Conservation (phyloP, 371 early-diverging fungal species). For the Agmasoma carcini region DNA sequence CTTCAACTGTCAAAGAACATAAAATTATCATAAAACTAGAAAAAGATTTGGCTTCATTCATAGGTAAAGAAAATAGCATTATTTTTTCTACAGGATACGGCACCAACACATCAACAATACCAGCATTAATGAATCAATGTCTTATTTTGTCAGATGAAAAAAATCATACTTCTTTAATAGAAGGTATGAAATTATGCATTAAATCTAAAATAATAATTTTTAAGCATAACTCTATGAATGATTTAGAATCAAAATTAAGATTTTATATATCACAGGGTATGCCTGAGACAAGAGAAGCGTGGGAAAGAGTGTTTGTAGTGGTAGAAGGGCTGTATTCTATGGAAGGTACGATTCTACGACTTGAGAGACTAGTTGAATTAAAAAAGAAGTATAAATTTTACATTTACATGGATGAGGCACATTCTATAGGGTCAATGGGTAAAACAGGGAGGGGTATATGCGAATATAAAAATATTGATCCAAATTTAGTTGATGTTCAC, state of each 20-base stretch:
- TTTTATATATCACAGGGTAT: slow-evolving; percentile 89
- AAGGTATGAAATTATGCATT: slow-evolving; percentile 80
- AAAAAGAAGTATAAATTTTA: slow-evolving; percentile 90
- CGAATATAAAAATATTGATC: slow-evolving; percentile 75
- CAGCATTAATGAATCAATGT: slow-evolving; percentile 69
- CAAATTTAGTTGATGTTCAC: slow-evolving; percentile 73
- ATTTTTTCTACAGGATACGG: slow-evolving; percentile 93
- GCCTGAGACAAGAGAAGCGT: slow-evolving; percentile 86
- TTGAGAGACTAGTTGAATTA: slow-evolving; percentile 73
- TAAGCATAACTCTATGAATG: slow-evolving; percentile 71
- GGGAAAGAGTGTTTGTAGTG: slow-evolving; percentile 91
- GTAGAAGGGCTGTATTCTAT: slow-evolving; percentile 95
- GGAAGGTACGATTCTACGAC: slow-evolving; percentile 82
- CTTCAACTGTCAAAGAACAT: slow-evolving; percentile 55
- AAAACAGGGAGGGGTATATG: slow-evolving; percentile 81
- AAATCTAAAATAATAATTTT: slow-evolving; percentile 81
- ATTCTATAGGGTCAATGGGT: slow-evolving; percentile 90
- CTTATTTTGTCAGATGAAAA: slow-evolving; percentile 87
- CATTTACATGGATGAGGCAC: slow-evolving; percentile 95
- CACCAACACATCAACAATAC: slow-evolving; percentile 88
- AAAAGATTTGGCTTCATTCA: slow-evolving; percentile 73
- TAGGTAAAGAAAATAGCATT: slow-evolving; percentile 78
- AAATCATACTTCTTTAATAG: slow-evolving; percentile 86
- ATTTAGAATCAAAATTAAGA: slow-evolving; percentile 69
- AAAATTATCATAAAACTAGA: slow-evolving; percentile 68